Percentiles rank a stretch among this genome's conserved stretches.
These are phyloP conservation scores for Apiotrichum gracile DNA, from an alignment of 1,284 basidiomycete genomes.

Conservation along the genomic window DNA sequence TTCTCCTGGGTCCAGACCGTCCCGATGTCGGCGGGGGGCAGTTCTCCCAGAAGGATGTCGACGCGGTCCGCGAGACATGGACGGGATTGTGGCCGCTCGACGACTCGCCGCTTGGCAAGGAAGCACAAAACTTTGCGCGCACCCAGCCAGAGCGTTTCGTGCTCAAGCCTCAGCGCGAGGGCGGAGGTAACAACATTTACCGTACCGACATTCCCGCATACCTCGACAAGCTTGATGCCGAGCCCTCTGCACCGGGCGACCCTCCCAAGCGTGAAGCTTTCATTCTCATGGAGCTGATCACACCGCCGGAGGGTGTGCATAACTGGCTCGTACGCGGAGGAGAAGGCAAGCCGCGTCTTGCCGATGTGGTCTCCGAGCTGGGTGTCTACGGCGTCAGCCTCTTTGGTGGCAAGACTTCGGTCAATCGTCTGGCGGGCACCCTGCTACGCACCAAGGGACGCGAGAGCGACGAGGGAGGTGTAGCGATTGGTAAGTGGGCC, in stretches of 20 bases:
- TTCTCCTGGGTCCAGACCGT: conserved; percentile 50
- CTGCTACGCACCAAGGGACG: conserved; percentile 86
- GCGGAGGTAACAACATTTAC: conserved; percentile 96
- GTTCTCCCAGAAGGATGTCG: conserved; percentile 48
- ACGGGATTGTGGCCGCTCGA: conserved; percentile 67
- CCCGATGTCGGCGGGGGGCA: conserved; percentile 47
- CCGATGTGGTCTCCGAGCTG: conserved; percentile 80
- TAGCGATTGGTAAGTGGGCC: conserved; percentile 78
- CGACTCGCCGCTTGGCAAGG: conserved; percentile 45
- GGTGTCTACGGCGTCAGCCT: conserved; percentile 87
- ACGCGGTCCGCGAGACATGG: conserved; percentile 61
- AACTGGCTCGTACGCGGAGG: conserved; percentile 65
- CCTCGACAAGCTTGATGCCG: conserved; percentile 56
- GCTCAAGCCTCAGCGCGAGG: conserved; percentile 92
- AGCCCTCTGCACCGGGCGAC: conserved; percentile 28
- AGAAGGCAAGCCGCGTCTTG: conserved; percentile 48
- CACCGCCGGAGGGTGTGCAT: conserved; percentile 60
- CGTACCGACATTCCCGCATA: conserved; percentile 72
- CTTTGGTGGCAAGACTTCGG: conserved; percentile 54
- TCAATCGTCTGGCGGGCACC: conserved; percentile 71
- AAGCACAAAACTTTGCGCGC: conserved; percentile 57
- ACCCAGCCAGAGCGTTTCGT: conserved; percentile 60
- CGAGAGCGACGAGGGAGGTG: conserved; percentile 89
- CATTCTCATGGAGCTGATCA: conserved; percentile 90
- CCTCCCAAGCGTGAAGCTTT: conserved; percentile 56